These are phyloP conservation scores for Thoreauomyces humboldtii DNA, from an alignment of 192 early-diverging fungal genomes.

Conservation along the genomic window DNA sequence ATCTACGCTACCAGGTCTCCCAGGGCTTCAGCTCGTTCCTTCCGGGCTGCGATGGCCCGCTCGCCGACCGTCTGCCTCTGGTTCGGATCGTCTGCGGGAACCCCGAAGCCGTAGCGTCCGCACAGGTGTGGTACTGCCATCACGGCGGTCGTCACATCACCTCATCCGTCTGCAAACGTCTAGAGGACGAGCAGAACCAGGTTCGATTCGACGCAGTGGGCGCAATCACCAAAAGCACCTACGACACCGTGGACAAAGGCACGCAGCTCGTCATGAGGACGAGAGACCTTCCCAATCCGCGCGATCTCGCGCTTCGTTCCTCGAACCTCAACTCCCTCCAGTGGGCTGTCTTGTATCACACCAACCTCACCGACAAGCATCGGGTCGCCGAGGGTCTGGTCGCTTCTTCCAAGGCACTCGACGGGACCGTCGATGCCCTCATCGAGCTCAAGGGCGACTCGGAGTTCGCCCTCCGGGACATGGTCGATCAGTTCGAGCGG, in stretches of 20 bases:
- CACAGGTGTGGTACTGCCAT: neutral
- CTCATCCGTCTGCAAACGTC: neutral
- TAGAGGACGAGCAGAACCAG: neutral
- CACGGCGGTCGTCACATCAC: conserved; percentile 4
- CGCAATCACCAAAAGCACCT: conserved; percentile 16
- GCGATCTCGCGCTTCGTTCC: conserved; percentile 11
- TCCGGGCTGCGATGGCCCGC: neutral
- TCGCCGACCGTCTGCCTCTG: neutral
- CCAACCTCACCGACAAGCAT: conserved; percentile 15
- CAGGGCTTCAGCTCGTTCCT: neutral
- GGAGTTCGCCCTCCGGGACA: conserved; percentile 12
- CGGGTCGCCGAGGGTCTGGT: conserved; percentile 13
- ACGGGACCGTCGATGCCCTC: conserved; percentile 13
- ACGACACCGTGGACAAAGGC: conserved; percentile 26
- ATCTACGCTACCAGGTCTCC: too few relatives aligned
- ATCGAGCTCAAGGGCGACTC: conserved; percentile 26
- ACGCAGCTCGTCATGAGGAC: neutral
- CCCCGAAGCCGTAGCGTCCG: neutral
- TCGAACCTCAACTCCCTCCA: conserved; percentile 14
- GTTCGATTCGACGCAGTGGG: neutral
- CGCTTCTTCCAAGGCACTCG: neutral
- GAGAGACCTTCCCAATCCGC: conserved; percentile 6
- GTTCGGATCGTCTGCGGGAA: neutral
- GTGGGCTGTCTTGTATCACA: conserved; percentile 25
- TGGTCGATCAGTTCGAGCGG: conserved; percentile 23